Evolutionary conservation across 176 grass and related monocot species (phyloP).

Genomic region (Lolium multiflorum): DNA sequence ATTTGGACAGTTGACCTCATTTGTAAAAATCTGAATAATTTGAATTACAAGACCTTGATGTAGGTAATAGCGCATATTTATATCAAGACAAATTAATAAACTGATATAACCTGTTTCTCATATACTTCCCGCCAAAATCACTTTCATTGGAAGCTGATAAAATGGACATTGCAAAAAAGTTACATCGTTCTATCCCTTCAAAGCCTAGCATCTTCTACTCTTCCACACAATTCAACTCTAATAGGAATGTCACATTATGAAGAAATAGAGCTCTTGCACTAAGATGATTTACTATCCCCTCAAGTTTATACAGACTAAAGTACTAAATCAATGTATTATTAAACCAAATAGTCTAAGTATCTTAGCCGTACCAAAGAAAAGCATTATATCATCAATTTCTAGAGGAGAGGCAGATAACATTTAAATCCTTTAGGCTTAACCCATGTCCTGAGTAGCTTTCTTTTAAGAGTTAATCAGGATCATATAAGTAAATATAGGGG

Average conservation of each 20-base stretch:
- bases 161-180: too few species aligned
- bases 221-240: not conserved
- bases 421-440: constrained; percentile 59
- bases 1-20: too few species aligned
- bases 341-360: too few species aligned
- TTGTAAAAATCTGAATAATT: too few species aligned
- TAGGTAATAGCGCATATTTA: too few species aligned
- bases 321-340: too few species aligned
- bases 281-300: too few species aligned
- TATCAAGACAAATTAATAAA: too few species aligned
- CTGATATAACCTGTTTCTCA: too few species aligned
- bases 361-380: not conserved
- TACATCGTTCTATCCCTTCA: not conserved
- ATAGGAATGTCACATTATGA: not conserved
- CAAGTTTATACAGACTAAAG: not conserved
- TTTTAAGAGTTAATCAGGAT: constrained; percentile 49
- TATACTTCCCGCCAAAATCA: too few species aligned
- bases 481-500: not conserved
- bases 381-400: constrained; percentile 72
- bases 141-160: too few species aligned
- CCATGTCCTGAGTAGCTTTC: constrained; percentile 78
- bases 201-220: not conserved
- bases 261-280: not conserved
- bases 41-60: too few species aligned
- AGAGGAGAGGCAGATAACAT: constrained; percentile 60